Base-by-base conservation (phyloP, 1,284 basidiomycete genomes). In the Trametes hirsuta region DNA sequence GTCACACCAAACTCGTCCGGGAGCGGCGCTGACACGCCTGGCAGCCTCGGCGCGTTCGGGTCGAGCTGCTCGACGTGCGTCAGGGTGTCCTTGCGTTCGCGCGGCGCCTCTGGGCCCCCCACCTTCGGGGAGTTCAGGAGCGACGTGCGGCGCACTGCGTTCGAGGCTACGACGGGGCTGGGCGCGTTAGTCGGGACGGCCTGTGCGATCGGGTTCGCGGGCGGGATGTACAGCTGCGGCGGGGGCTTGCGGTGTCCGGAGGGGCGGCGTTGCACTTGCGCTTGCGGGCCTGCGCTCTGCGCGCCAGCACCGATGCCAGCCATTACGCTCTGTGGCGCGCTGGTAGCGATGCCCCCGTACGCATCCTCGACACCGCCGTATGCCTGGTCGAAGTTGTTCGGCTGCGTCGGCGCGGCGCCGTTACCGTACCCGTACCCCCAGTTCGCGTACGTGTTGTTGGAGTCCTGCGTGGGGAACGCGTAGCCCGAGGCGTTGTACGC, bases 221-320 rank as follows among this genome's bases (percentile, higher is more conserved):
- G 59, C 61, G 59, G 37, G 42, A 69, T 62, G 65, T 68, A 59
- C 55, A 72, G 50, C 18, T 59, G 52, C 41, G 67, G 64, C 11
- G 67, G 62, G 22, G 66, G 69, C 66, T 72, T 72, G 63, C 71
- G 69, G 52, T 69, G 62, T 8, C 57, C 57, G 6, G 63, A 57
- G 18, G 61, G 65, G 22, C 60, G 61, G 12, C 61, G 59, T 48
- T 60, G 30, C 30, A 30, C 30, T 8, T 30, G 30, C 30, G 30
- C 30, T 30, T 30, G 59, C 4, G 58, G 60, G 21, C 45, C 45
- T 34, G 47, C 53, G 21, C 34, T 21, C 53, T 65, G 63, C 6
- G 60, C 60, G 6, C 63, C 63, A 1, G 61, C 61, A 8, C 61
- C 58, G 9, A 62, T 50, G 36, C 61, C 64, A 14, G 58, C 58